A percentile compares a stretch with the other conserved stretches of the same genome.
These are phyloP conservation scores for Neofusicoccum parvum DNA, from an alignment of 2,329 filamentous ascomycete species.

Conservation along the genomic window DNA sequence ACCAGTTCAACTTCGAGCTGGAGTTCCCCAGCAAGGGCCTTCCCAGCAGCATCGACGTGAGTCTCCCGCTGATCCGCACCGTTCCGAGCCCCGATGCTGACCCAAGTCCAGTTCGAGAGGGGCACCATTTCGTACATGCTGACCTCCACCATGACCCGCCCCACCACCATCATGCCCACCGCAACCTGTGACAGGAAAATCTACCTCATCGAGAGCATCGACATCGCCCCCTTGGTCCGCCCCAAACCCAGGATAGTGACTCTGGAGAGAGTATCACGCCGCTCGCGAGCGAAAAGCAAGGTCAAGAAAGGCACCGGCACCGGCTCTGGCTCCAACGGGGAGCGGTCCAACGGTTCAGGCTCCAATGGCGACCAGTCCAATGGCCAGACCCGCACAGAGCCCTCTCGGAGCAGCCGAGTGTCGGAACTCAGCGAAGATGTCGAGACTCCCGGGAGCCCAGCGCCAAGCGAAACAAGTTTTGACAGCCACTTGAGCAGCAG, in stretches of 20 bases:
- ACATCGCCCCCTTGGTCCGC: conserved; percentile 73
- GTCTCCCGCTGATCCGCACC: conserved; percentile 34
- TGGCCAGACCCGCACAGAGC: conserved; percentile 23
- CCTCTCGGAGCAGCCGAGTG: conserved; percentile 27
- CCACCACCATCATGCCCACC: conserved; percentile 80
- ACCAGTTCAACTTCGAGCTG: conserved; percentile 78
- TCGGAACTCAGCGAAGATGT: conserved; percentile 36
- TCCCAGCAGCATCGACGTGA: conserved; percentile 93
- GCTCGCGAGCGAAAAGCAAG: conserved; percentile 59
- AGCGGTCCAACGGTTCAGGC: not conserved
- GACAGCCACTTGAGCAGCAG: conserved; percentile 63
- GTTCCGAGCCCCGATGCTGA: conserved; percentile 24
- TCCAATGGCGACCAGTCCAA: conserved; percentile 6
- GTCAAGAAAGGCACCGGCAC: conserved; percentile 9
- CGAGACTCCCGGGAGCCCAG: conserved; percentile 44
- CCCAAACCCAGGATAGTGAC: conserved; percentile 84
- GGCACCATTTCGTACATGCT: conserved; percentile 91
- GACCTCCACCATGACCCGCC: conserved; percentile 84
- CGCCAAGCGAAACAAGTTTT: conserved; percentile 51
- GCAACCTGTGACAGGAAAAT: conserved; percentile 80
- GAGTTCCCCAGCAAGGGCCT: conserved; percentile 69
- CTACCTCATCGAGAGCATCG: conserved; percentile 77
- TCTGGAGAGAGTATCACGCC: conserved; percentile 80
- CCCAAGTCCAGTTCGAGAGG: conserved; percentile 77
- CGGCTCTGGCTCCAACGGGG: not conserved